These are phyloP conservation scores for Endotrypanum monterogeii DNA, from an alignment of 208 protist genomes.

Conservation along the genomic window DNA sequence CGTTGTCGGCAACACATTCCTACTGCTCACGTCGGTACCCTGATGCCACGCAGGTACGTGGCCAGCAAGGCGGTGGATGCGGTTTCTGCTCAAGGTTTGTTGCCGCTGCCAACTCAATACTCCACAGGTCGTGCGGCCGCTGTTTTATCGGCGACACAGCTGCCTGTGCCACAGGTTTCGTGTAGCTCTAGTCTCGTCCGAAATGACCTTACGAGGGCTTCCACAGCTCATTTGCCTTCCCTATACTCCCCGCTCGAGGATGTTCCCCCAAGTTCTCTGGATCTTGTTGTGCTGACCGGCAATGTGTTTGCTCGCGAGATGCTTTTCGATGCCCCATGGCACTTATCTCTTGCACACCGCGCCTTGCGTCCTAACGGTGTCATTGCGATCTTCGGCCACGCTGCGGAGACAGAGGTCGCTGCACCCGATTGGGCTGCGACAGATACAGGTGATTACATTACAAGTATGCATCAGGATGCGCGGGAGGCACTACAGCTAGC, in stretches of 20 bases:
- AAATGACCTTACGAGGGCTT: background rate
- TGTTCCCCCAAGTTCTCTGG: constrained; percentile 47
- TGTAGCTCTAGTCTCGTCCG: no score
- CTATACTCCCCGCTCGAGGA: constrained; percentile 42
- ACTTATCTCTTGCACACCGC: constrained; percentile 75
- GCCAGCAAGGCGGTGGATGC: background rate
- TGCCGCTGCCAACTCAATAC: background rate
- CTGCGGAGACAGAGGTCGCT: constrained; percentile 29
- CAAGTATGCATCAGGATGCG: constrained; percentile 8
- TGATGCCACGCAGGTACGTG: constrained; percentile 15
- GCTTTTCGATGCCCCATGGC: constrained; percentile 77
- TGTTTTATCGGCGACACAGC: background rate
- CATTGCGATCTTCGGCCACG: constrained; percentile 64
- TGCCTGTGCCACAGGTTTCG: background rate
- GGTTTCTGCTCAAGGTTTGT: background rate
- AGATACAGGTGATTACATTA: constrained; percentile 48
- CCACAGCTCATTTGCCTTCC: constrained; percentile 13
- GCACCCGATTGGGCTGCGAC: constrained; percentile 49
- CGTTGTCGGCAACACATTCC: constrained; percentile 62
- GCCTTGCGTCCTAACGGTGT: constrained; percentile 75
- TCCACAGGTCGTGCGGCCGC: no score
- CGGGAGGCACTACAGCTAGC: background rate
- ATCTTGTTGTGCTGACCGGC: constrained; percentile 69
- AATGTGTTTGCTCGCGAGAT: constrained; percentile 83
- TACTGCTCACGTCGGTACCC: constrained; percentile 31